These are phyloP conservation scores for Teratosphaeria gauchensis DNA, from an alignment of 2,329 filamentous ascomycete species.

Conservation along the genomic window DNA sequence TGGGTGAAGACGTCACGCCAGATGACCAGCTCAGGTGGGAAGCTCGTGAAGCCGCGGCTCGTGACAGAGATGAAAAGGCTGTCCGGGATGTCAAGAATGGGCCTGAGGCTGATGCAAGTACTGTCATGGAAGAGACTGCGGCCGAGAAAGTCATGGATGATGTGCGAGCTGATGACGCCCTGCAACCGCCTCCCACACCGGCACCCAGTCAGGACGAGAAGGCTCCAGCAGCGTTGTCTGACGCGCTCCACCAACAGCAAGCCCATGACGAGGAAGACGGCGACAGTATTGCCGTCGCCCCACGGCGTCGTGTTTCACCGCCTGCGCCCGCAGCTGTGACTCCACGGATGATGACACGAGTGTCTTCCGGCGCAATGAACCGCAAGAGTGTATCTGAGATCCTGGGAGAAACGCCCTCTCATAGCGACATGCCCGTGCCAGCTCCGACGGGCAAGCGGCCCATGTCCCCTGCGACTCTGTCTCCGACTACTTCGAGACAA, in stretches of 20 bases:
- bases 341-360: constrained; percentile 56
- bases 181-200: constrained; percentile 1
- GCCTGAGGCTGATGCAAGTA: constrained; percentile 16
- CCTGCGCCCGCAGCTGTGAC: constrained; percentile 1
- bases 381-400: constrained; percentile 62
- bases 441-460: background rate
- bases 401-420: constrained; percentile 2
- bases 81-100: constrained; percentile 23
- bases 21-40: constrained; percentile 50
- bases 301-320: constrained; percentile 4
- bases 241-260: background rate
- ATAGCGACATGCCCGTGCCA: background rate
- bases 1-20: constrained; percentile 41
- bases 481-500: constrained; percentile 2
- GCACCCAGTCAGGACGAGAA: constrained; percentile 3
- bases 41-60: constrained; percentile 29
- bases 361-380: constrained; percentile 59
- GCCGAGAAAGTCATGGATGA: constrained; percentile 17
- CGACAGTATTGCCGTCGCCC: constrained; percentile 16
- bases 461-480: constrained; percentile 1
- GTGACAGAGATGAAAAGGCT: constrained; percentile 33
- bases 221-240: background rate
- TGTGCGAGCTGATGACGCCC: background rate
- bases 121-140: constrained; percentile 11
- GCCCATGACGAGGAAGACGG: constrained; percentile 9